Base-by-base conservation (phyloP, 2,329 filamentous ascomycete species). In the Fusarium udum region DNA sequence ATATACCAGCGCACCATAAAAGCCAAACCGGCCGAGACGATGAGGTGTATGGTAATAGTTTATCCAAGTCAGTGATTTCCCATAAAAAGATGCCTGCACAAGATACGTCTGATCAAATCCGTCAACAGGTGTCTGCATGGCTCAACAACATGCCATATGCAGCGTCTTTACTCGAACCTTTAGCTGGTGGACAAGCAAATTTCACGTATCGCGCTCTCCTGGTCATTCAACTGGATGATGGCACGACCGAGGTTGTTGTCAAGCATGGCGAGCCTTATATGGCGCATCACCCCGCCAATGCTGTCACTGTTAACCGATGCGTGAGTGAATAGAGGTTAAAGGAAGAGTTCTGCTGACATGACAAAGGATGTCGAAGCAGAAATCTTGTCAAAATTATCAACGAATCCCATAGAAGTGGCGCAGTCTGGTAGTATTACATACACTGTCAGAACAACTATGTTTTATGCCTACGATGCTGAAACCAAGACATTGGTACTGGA, bases 221-320 rank as follows among this genome's bases (percentile, higher is more conserved):
- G 1, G 15, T n/a, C 11, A 20, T 8, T 4, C 45, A 52, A 6
- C 45, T 63, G 16, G 18, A 58, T 14, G 58, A 69, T 24, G 58
- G 46, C 0, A 53, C 58, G 1, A 20, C 31, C 2, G 24, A 43
- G 7, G 51, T 68, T 5, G 26, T 68, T 16, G 40, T 68, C 14
- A 64, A 68, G 40, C 46, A 68, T 32, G 57, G 45, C 6, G 52
- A 69, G 39, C 46, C 45, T 8, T 64, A 49, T 14, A 68, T 69
- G 58, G 46, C 64, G 8, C 49, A 37, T 7, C 46, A 69, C 22
- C 46, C 64, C 4, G n/a, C 15, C 2, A 64, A 69, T n/a, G 9
- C 24, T 3, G 14, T 69, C 6, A 51, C 58, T 1, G 42, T 45
- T 3, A 20, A 59, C 20, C 42, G 66, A 14, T 69, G 52, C 6